Base-by-base conservation (phyloP, 192 early-diverging fungal genomes). In the Coemansia sp. region DNA sequence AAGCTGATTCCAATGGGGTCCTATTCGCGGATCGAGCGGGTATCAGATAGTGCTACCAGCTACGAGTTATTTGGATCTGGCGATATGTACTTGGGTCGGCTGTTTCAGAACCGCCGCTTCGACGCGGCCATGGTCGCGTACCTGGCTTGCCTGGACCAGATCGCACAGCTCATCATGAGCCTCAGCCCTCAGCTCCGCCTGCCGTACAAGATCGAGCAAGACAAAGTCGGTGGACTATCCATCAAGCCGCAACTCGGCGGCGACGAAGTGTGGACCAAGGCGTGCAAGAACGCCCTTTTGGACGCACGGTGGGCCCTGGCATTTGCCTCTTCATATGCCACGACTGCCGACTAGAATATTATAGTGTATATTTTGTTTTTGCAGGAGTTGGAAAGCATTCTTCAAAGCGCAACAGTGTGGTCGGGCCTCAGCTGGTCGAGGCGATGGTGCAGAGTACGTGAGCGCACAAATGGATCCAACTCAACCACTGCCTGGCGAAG, bases 41-140 rank as follows among this genome's bases (percentile, higher is more conserved):
- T 91, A 6, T 89, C 87, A 2, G 94, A 96, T 29, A 80, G 88
- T 20, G 82, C 87, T 33, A 87, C 72, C 16, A 65, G 65, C 41
- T 91, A 91, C 80, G 97, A 97, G 78, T 86, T 97, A 85, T 97
- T 95, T 78, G 93, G 96, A 5, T 93, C 95, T 1, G 91, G 91
- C 22, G 94, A 96, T 65, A 78, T 94, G 78, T 89, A 88, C 29
- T 68, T 94, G 51, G 91, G 91, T 29, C 85, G 90, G 5, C 78
- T 94, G 64, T 93, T 95, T 70, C 86, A 91, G 74, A 95, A 93
- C 77, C 80, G 94, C 34, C 88, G 93, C 9, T 96, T 98, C 68
- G 95, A 97, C 67, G 77, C 85, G 46, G 95, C 91, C 0, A 92
- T 98, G 87, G 92, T 94, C 0, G 94, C 95, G 29, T 94, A 93